These are phyloP conservation scores for Aspergillus asperescens DNA, from an alignment of 495 filamentous ascomycete genomes.

Conservation along the genomic window DNA sequence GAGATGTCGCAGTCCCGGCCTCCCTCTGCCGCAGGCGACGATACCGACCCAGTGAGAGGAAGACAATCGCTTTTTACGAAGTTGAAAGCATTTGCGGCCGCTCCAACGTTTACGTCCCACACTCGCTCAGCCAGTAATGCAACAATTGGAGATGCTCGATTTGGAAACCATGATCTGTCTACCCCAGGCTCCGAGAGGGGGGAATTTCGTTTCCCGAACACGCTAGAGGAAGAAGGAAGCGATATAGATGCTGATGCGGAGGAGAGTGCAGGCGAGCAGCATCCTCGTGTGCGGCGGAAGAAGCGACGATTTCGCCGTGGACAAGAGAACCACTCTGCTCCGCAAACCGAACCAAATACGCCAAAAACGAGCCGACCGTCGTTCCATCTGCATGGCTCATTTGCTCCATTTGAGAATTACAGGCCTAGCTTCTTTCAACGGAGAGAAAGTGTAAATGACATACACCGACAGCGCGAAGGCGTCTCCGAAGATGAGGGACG, in stretches of 20 bases:
- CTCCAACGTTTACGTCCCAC: constrained; percentile 38
- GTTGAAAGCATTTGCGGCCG: constrained; percentile 53
- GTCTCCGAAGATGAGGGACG: constrained; percentile 89
- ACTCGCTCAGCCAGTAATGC: constrained; percentile 40
- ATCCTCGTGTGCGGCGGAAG: constrained; percentile 33
- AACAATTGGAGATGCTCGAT: constrained; percentile 31
- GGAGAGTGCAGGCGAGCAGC: constrained; percentile 51
- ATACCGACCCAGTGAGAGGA: constrained; percentile 47
- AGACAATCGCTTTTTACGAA: constrained; percentile 63
- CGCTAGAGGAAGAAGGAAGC: constrained; percentile 57
- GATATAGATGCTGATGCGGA: constrained; percentile 76
- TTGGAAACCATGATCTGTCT: constrained; percentile 23
- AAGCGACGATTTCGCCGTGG: constrained; percentile 45
- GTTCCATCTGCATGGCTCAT: constrained; percentile 44
- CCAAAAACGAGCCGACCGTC: constrained; percentile 48
- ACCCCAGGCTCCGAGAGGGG: constrained; percentile 45
- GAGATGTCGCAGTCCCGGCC: constrained; percentile 46
- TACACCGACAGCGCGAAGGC: constrained; percentile 61
- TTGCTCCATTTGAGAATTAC: constrained; percentile 42
- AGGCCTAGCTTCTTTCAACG: constrained; percentile 55
- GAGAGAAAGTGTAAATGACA: constrained; percentile 64
- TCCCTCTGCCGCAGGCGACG: constrained; percentile 54
- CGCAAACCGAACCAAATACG: constrained; percentile 58
- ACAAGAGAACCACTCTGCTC: constrained; percentile 47
- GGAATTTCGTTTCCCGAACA: constrained; percentile 50